Conservation (phyloP, 2,329 filamentous ascomycete species). For the Aspergillus candidus region DNA sequence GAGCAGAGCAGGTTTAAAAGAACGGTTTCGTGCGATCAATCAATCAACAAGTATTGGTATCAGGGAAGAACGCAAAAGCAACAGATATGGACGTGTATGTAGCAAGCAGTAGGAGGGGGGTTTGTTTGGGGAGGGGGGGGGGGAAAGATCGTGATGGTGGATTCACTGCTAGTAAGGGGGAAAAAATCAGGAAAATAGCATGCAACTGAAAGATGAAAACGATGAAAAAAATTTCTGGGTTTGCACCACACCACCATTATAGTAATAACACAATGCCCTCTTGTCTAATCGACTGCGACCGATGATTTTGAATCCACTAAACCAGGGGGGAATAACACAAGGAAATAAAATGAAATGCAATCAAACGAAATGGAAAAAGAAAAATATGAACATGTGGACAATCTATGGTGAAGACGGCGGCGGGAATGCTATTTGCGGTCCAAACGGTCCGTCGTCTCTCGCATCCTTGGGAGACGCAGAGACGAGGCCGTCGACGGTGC, state of each 20-base stretch:
- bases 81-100: not conserved
- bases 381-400: not conserved
- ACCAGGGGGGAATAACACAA: not conserved
- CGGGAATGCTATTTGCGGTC: conserved; percentile 20
- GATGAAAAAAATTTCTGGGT: not conserved
- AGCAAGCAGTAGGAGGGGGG: too few relatives aligned
- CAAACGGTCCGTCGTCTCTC: conserved; percentile 24
- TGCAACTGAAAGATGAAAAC: too few relatives aligned
- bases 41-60: not conserved
- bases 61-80: not conserved
- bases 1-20: not conserved
- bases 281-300: too few relatives aligned
- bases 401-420: conserved; percentile 7
- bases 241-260: too few relatives aligned
- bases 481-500: conserved; percentile 39
- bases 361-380: conserved; percentile 1
- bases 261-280: too few relatives aligned
- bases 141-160: too few relatives aligned
- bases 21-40: not conserved
- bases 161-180: too few relatives aligned
- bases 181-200: too few relatives aligned
- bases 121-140: too few relatives aligned
- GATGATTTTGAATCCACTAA: not conserved
- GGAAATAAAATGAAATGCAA: conserved; percentile 7
- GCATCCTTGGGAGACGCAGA: conserved; percentile 28